Evolutionary conservation across 192 early-diverging fungal species (phyloP), one percentile per base, ranked within the genome.

Genomic region (Gonapodya sp.): DNA sequence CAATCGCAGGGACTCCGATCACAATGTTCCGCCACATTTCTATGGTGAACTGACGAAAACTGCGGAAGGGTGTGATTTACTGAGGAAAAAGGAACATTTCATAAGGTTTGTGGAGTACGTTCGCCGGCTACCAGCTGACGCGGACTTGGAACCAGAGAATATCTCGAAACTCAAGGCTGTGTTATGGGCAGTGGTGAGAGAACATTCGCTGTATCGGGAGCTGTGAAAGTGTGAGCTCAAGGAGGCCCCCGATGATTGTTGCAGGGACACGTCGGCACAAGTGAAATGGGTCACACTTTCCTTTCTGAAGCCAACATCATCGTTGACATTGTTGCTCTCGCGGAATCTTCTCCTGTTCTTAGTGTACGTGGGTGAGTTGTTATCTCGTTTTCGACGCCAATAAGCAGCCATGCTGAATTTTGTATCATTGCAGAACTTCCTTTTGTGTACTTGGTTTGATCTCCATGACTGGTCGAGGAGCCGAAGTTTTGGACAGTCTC

Each of bases 41-140:
- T 94, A 94, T 81, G 93, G 94, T 2, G 90, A 94, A 81, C 83
- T 96, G 35, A 87, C 93, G 2, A 90, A 93, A 79, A 95, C 95
- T 2, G 84, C 86, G 24, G 90, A 94, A 87, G 94, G 95, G 18
- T 92, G 92, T 78, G 81, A 85, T 31, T 83, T 91, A 30, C 82
- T 96, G 34, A 79, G 88, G 31, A 86, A 87, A 78, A 89, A 87
- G 32, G 92, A 92, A 0, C 93, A 95, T 79, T 93, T 96, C 79
- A 75, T 81, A 2, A 73, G 86, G 1, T 93, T 95, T 84, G 88
- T 89, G 18, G 85, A 88, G 1, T 87, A 82, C 73, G 88, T 95
- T 2, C 86, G 89, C 2, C 83, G 88, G 30, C 83, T 90, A 64
- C 46, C 46, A 16, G 46, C 46, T 80, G 83, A 82, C 35, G 72